phyloP scores from a whole-genome alignment of 305 asterid species.

The Plantago rigida region DNA sequence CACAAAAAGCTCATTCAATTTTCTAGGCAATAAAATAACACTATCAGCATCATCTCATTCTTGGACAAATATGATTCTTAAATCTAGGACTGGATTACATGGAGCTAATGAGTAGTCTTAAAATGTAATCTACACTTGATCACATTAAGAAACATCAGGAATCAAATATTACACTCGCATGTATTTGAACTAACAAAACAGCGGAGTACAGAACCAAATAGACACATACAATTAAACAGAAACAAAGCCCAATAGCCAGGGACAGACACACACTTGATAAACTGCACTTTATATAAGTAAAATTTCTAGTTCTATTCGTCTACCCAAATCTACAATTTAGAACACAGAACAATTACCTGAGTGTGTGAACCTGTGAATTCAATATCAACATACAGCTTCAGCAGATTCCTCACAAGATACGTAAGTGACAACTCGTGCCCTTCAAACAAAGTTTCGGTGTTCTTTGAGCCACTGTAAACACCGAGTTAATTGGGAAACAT shows the following conservation, averaged over 20 bases:
- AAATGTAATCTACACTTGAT: not conserved
- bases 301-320: constrained; percentile 1
- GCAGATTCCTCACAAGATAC: constrained; percentile 76
- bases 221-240: not conserved
- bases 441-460: constrained; percentile 69
- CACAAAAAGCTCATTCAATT: not conserved
- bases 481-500: constrained; percentile 15
- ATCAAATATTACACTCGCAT: not conserved
- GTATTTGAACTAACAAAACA: not conserved
- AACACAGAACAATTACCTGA: constrained; percentile 53
- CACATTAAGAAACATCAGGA: not conserved
- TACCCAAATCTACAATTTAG: constrained; percentile 6
- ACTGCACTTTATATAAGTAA: not conserved
- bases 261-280: not conserved
- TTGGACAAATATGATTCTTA: not conserved
- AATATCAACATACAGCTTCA: constrained; percentile 92
- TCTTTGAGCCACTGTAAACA: constrained; percentile 66
- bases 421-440: constrained; percentile 85
- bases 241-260: constrained; percentile 1
- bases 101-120: not conserved
- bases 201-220: not conserved
- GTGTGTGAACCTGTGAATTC: constrained; percentile 98
- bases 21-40: not conserved
- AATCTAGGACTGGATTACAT: no score
- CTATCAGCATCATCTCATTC: not conserved